Base-by-base conservation (phyloP, 176 grass and related monocot species). In the Triticum monococcum region DNA sequence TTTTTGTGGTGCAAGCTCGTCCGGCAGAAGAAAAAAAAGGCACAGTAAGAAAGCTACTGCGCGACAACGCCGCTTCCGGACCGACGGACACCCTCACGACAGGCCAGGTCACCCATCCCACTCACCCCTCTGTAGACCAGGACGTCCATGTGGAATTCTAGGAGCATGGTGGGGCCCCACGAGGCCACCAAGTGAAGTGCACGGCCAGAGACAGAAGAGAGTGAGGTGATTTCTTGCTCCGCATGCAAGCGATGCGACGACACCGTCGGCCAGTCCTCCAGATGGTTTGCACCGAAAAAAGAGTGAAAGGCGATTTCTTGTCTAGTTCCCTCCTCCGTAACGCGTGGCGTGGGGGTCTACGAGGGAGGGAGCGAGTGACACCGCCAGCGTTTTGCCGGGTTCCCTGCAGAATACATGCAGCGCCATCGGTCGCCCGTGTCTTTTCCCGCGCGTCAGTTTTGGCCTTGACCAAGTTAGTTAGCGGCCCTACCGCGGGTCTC, bases 101-200 rank as follows among this genome's bases (percentile, higher is more conserved):
- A 23, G 7, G 75, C 71, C 79, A 78, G 14, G 54, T 86, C 84
- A 78, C 16, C 71, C 28, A 74, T 83, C 79, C 79, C 2, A 36
- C 37, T 78, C 84, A 32, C 2, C 0, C 68, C 20, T 11, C 20
- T 45, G 83, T 69, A 20, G 72, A 52, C 14, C 79, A 52, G 17
- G 30, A 52, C 72, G 16, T 31, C 26, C 79, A 18, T 64, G 84
- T 72, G 57, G 84, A 78, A 86, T 50, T 69, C 14, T 2, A 12
- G 12, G 52, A 26, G 11, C 36, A 22, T 9, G 60, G 33, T 9
- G 18, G 81, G 12, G 2, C 9, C 50, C 2, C 50, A 22, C 7
- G 54, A 59, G 54, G 18, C 41, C 31, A 45, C 70, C 38, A 45
- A 45, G 5, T 72, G 70, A 8, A 18, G 12, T 35, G 30, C 16